Evolutionary conservation across 1,284 basidiomycete genomes (phyloP).

Genomic region (Waitea zeae): DNA sequence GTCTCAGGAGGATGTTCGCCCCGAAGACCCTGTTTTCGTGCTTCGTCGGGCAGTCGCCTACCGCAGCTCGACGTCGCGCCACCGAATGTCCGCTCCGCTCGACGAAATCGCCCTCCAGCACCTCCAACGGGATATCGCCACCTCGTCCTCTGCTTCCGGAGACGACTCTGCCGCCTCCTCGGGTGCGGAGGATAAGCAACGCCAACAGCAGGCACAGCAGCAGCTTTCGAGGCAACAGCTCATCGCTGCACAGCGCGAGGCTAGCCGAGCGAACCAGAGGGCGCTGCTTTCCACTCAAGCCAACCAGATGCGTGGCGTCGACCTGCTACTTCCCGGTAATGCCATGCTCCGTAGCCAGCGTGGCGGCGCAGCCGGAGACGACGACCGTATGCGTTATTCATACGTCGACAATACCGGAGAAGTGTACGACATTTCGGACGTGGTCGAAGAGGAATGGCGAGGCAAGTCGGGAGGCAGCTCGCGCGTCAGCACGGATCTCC

Average conservation of each 20-base stretch:
- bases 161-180: too few relatives aligned
- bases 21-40: slow-evolving; percentile 80
- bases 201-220: too few relatives aligned
- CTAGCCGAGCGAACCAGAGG: slow-evolving; percentile 69
- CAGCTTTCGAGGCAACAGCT: slow-evolving; percentile 68
- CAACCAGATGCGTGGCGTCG: slow-evolving; percentile 75
- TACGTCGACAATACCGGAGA: slow-evolving; percentile 79
- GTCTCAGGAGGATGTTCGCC: slow-evolving; percentile 53
- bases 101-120: slow-evolving; percentile 63
- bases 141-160: slow-evolving; percentile 27
- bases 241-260: slow-evolving; percentile 82
- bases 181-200: slow-evolving; percentile 19
- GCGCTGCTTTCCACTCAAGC: slow-evolving; percentile 73
- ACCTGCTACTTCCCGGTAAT: slow-evolving; percentile 71
- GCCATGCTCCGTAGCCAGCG: slow-evolving; percentile 75
- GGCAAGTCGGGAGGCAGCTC: slow-evolving; percentile 20
- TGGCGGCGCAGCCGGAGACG: slow-evolving; percentile 41
- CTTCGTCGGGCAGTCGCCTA: slow-evolving; percentile 65
- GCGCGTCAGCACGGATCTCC: slow-evolving; percentile 34
- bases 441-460: slow-evolving; percentile 76
- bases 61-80: slow-evolving; percentile 44
- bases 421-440: slow-evolving; percentile 81
- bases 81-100: slow-evolving; percentile 49
- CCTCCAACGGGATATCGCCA: slow-evolving; percentile 47
- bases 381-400: slow-evolving; percentile 74